Base-by-base conservation (phyloP, 345 rosid species). In the Iberis pinnata region DNA sequence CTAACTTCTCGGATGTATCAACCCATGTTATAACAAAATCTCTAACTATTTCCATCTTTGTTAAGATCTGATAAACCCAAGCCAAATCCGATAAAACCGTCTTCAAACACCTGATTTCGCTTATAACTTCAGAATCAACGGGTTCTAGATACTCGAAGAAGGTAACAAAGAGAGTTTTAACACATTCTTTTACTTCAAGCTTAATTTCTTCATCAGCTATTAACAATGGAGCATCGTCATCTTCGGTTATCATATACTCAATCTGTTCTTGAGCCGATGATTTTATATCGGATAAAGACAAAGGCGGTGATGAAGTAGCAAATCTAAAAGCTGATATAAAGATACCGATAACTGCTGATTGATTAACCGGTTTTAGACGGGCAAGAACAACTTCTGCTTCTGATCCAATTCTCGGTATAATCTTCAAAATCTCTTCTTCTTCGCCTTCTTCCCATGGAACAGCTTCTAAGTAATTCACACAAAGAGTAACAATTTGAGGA, bases 381-480 rank as follows among this genome's bases (percentile, higher is more conserved):
- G 89, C 80, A 53, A 90, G 86, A 75, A 82, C 62, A 6, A 78
- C 77, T 41, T 78, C 76, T 31, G 76, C 96, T 70, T 79, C 70
- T 41, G 69, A 32, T 59, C 96, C 98, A 61, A 87, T 58, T 8
- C 57, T 59, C 0, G 95, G 95, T 62, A 84, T 66, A 43, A 76
- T 78, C 75, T 66, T 64, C 35, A 90, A 52, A 65, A 84, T 90
- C 61, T 82, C 95, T 35, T 90, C 96, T 70, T 90, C 96, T 72
- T 87, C 96, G 5, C 74, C 73, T 68, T 87, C 95, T 70, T 87
- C 95, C 98, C 98, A 90, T 6, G 96, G 93, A 53, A 90, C 86
- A 49, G 98, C 95, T 80, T 87, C 96, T 78, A 90, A 64, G 75
- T 87, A 90, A 55, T 71, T 77, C 18, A 75, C 86, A 67, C 95